Evolutionary conservation across 805 yeast genomes (phyloP), one percentile per base, ranked within the genome.

Genomic region (Lipomyces yamadae): DNA sequence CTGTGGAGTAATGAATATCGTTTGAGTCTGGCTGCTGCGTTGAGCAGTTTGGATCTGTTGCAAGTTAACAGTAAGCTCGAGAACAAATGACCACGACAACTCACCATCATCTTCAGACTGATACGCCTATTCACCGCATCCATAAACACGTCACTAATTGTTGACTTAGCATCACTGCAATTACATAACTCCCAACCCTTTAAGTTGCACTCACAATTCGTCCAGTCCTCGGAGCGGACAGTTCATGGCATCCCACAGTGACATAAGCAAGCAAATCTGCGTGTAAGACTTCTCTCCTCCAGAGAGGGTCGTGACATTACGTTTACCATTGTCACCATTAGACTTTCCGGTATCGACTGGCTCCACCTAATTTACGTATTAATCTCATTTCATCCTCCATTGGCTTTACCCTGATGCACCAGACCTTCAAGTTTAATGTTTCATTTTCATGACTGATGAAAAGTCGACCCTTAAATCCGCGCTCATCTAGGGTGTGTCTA

Each of bases 271-370:
- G 0, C 98, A 90, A 69, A 94, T 88, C 76, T 96, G 99, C 0
- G 97, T 87, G 76, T 89, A 94, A 0, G 98, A 92, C 75, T 93
- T 93, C 76, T 95, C 99, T 57, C 99, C 99, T 48, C 99, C 99
- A 0, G 97, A 92, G 33, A 94, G 82, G 0, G 97, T 89, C 70
- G 88, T 90, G 2, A 91, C 91, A 50, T 88, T 86, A 71, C 97
- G 82, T 39, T 85, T 81, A 34, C 83, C 82, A 52, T 82, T 83
- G 65, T 85, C 87, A 60, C 81, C 57, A 30, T 66, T 60, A 30
- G 48, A 65, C 35, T 56, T 60, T 64, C 2, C 77, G 74, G 30
- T 69, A 45, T 67, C 69, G n/a, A 45, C 37, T 8, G 69, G 68
- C 50, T 65, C 58, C 35, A 67, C 67, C 58, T 64, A 29, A 2